Evolutionary conservation across 1,284 basidiomycete species (phyloP), one percentile per base, ranked within the genome.

Genomic region (Apiotrichum porosum): DNA sequence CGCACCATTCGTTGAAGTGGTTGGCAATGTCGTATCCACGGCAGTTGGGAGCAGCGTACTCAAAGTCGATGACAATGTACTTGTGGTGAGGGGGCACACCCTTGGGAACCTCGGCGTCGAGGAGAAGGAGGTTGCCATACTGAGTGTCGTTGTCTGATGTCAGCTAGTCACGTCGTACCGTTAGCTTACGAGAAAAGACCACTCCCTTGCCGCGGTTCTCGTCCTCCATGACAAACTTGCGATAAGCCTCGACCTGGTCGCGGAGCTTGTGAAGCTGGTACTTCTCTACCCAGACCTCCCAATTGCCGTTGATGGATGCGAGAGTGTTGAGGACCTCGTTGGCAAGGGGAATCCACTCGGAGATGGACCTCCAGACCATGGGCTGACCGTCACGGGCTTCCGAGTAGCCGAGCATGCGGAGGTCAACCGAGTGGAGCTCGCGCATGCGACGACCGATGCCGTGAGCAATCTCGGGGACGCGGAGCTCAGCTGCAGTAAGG

Each of bases 1-100:
- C 86, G 23, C 86, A 86, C 91, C 92, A 95, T 74, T 95, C 92
- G 66, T 88, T 84, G 74, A 94, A 95, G 74, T 95, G 91, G 74
- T 95, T 95, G 51, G 86, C 91, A 62, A 97, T 90, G 69, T 97
- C 92, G 72, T 84, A 93, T 3, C 88, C 86, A 3, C 89, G 83
- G 23, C 88, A 83, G 68, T 94, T 95, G 3, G 86, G 85, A 0
- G 84, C 79, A 9, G 91, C 88, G 65, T 95, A 97, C 74, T 97
- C 92, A 67, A 94, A 95, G 73, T 95, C 91, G 56, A 95, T 88
- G 31, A 95, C 88, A 65, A 93, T 87, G 61, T 93, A 83, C 86
- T 90, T 64, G 48, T 74, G 71, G 56, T 76, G 75, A n/a, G 65
- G 59, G 1, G 74, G 74, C 8, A 62, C 62, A 13, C 63, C 60